A percentile compares a stretch with the other conserved stretches of the same genome.
Conservation (phyloP, 371 early-diverging fungal genomes). For the Mortierella polycephala region DNA sequence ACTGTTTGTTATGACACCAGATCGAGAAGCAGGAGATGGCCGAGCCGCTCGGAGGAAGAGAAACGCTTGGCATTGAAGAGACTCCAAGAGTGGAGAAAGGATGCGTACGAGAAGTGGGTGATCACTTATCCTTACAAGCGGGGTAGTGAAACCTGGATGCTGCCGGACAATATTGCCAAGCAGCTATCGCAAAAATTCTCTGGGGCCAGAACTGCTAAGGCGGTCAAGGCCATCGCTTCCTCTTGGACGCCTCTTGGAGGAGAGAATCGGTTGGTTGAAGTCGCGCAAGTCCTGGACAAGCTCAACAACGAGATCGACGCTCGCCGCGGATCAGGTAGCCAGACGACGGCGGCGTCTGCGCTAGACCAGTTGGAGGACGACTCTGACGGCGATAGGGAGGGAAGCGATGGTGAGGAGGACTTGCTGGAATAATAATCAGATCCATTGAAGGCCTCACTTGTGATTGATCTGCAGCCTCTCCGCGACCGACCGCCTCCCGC, state of each 20-base stretch:
- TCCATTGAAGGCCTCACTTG: not conserved
- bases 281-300: conserved; percentile 9
- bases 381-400: conserved; percentile 5
- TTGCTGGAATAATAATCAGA: conserved; percentile 8
- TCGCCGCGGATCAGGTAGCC: conserved; percentile 6
- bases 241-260: conserved; percentile 9
- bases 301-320: conserved; percentile 21
- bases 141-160: conserved; percentile 6
- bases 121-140: not conserved
- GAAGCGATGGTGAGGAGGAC: conserved; percentile 8
- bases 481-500: conserved; percentile 2
- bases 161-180: conserved; percentile 14
- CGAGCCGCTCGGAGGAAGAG: conserved; percentile 7
- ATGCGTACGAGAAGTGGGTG: conserved; percentile 11
- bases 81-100: conserved; percentile 10
- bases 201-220: conserved; percentile 9
- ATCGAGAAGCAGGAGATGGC: not conserved
- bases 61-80: not conserved
- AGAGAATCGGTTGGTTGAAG: not conserved
- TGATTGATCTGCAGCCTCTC: conserved; percentile 14
- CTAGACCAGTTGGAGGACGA: conserved; percentile 12
- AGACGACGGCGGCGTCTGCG: conserved; percentile 5
- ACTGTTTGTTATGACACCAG: not conserved
- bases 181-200: conserved; percentile 12
- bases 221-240: conserved; percentile 13